These are phyloP conservation scores for Botrytis aclada DNA, from an alignment of 2,329 filamentous ascomycete genomes.

Conservation along the genomic window DNA sequence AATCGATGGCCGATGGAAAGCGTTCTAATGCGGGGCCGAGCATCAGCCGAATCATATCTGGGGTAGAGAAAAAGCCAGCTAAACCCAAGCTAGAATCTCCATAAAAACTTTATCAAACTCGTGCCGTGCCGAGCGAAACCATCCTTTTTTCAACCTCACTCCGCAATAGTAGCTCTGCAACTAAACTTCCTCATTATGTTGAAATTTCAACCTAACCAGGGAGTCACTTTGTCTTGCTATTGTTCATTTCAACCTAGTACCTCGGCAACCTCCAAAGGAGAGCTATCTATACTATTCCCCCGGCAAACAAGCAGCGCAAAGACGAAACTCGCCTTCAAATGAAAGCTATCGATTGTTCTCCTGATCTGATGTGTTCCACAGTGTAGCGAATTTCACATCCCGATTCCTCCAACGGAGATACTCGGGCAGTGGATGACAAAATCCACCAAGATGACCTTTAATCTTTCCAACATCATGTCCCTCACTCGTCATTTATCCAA, in stretches of 20 bases:
- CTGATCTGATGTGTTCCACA: conserved; percentile 41
- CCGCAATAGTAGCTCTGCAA: neutral
- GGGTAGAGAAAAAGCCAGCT: neutral
- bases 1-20: neutral
- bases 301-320: conserved; percentile 39
- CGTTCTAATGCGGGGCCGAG: neutral
- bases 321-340: conserved; percentile 46
- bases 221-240: neutral
- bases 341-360: conserved; percentile 42
- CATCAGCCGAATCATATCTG: neutral
- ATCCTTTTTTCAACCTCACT: neutral
- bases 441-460: conserved; percentile 43
- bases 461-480: neutral
- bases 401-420: conserved; percentile 34
- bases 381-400: neutral
- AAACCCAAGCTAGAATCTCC: neutral
- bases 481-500: too few species aligned
- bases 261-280: conserved; percentile 48
- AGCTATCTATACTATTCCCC: conserved; percentile 45
- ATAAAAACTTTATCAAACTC: neutral
- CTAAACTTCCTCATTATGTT: neutral
- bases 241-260: conserved; percentile 40
- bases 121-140: neutral
- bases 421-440: conserved; percentile 48
- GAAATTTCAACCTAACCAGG: neutral